Conservation (phyloP, 2,329 filamentous ascomycete species). For the Talaromyces sp. region DNA sequence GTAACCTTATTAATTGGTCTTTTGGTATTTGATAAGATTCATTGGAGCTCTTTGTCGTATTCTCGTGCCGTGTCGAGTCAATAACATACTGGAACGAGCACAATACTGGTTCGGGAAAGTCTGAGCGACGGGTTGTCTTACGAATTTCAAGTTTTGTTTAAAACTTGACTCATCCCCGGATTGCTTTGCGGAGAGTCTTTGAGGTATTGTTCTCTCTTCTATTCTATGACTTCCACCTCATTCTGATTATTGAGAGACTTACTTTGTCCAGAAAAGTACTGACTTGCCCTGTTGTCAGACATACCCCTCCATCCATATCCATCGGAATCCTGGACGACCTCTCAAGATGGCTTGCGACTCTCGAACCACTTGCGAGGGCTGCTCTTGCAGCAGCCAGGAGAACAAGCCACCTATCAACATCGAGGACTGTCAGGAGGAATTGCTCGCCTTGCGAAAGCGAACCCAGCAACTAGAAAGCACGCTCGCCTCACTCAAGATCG, state of each 20-base stretch:
- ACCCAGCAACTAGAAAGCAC: slow-evolving; percentile 32
- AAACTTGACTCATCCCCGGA: neutral
- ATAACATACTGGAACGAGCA: neutral
- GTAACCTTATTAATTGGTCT: neutral
- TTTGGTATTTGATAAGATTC: neutral
- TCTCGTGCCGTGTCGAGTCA: neutral
- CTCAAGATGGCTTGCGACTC: slow-evolving; percentile 14
- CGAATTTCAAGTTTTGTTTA: neutral
- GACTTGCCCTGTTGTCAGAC: neutral
- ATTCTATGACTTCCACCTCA: neutral
- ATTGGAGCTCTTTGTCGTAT: neutral
- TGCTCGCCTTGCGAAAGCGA: slow-evolving; percentile 31
- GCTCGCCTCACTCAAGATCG: slow-evolving; percentile 22
- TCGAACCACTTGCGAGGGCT: slow-evolving; percentile 27
- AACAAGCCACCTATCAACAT: slow-evolving; percentile 24
- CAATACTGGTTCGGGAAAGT: neutral
- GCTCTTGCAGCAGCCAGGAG: slow-evolving; percentile 22
- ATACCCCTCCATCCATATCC: neutral
- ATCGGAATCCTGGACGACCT: neutral
- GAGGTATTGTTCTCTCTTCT: neutral
- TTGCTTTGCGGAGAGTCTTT: neutral
- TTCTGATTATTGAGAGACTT: neutral
- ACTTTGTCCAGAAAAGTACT: neutral
- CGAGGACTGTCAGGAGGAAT: slow-evolving; percentile 36
- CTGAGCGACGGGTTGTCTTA: neutral